Evolutionary conservation across 2,329 filamentous ascomycete species (phyloP), one percentile per base, ranked within the genome.

Genomic region (Penicillium corylophilum): DNA sequence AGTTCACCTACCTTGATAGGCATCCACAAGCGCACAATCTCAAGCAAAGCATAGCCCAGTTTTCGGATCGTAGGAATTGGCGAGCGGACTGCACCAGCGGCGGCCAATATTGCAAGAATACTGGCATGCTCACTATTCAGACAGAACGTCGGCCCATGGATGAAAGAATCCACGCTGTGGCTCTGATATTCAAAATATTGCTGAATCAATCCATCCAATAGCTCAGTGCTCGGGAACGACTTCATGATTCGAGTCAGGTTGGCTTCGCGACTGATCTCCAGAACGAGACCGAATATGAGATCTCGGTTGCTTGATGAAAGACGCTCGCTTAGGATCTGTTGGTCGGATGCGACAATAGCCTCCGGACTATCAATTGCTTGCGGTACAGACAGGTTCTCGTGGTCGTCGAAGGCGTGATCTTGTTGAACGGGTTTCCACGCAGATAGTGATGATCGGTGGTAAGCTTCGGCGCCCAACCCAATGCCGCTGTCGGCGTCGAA

Each of bases 251-350:
- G 18, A 83, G 80, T 44, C 74, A 79, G 53, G 64, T 78, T 69
- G 69, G 79, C 71, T 68, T 79, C 61, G 71, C 71, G 56, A 59
- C 81, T 85, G 4, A 80, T 83, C 44, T 78, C 77, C 31, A 89
- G 71, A 1, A 89, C 80, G 51, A 88, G 77, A 10, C 81, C 84
- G 49, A 90, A 72, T 1, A 88, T 78, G 42, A 78, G 79, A 65
- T 90, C 87, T 3, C 84, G 79, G 18, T 74, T 77, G 9, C 59
- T 61, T 2, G 61, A 46, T 2, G 62, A 60, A 3, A 68, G 44
- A 1, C 58, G 54, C 22, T 68, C 65, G 1, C 56, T 60, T 1
- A 66, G 51, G 7, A 60, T 56, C 35, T 63, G 56, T 7, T 51
- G 53, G 2, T 61, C 58, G n/a, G 55, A 46, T 2, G 49, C 49